Evolutionary conservation across 2,329 filamentous ascomycete genomes (phyloP).

Genomic region (Sphaceloma murrayae): DNA sequence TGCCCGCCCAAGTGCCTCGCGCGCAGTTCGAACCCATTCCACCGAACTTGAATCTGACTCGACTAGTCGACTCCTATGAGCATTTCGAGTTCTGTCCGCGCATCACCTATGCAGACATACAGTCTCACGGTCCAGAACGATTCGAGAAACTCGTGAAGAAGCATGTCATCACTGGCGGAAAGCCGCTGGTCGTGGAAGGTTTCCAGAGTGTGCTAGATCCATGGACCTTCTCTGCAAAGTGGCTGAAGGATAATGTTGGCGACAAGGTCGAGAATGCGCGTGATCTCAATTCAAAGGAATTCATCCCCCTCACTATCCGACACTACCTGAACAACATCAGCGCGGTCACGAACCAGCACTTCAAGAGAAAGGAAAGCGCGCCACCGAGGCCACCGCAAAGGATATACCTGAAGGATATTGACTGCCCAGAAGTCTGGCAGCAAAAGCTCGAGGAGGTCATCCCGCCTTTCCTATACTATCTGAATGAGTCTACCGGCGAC

Average conservation of each 20-base stretch:
- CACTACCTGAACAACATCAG: slow-evolving; percentile 88
- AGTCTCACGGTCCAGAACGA: slow-evolving; percentile 61
- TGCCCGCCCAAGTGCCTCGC: slow-evolving; percentile 71
- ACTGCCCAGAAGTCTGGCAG: slow-evolving; percentile 82
- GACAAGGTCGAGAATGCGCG: slow-evolving; percentile 78
- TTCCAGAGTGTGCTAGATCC: slow-evolving; percentile 69
- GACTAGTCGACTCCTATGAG: slow-evolving; percentile 63
- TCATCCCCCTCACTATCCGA: slow-evolving; percentile 75
- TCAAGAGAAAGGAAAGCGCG: slow-evolving; percentile 58
- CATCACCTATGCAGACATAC: slow-evolving; percentile 69
- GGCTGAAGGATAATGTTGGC: slow-evolving; percentile 70
- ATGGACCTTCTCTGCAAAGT: slow-evolving; percentile 67
- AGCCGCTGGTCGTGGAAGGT: slow-evolving; percentile 82
- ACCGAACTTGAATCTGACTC: slow-evolving; percentile 68
- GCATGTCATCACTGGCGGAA: slow-evolving; percentile 75
- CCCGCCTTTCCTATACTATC: slow-evolving; percentile 74
- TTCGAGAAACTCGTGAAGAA: slow-evolving; percentile 79
- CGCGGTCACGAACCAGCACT: slow-evolving; percentile 72
- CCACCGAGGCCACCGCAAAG: slow-evolving; percentile 72
- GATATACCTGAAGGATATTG: slow-evolving; percentile 93
- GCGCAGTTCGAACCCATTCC: slow-evolving; percentile 88
- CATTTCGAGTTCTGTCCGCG: slow-evolving; percentile 84
- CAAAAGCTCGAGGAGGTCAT: slow-evolving; percentile 68
- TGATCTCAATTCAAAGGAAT: slow-evolving; percentile 61
- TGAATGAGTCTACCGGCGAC: slow-evolving; percentile 67